These are phyloP conservation scores for Fusarium begoniae DNA, from an alignment of 2,329 filamentous ascomycete species.

Conservation along the genomic window DNA sequence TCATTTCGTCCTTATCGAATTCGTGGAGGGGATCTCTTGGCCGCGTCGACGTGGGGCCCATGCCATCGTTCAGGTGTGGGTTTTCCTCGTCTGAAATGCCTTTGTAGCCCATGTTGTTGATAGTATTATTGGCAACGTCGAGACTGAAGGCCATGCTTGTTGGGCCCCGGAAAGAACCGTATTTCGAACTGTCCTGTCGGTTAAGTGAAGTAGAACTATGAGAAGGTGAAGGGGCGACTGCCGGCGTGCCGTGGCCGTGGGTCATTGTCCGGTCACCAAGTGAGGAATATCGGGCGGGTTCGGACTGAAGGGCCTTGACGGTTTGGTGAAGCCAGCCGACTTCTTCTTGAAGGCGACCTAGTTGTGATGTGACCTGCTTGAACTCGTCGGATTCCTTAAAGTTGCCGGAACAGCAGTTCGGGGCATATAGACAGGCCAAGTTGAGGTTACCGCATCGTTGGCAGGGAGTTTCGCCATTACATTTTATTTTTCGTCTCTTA, in stretches of 20 bases:
- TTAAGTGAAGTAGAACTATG: constrained; percentile 51
- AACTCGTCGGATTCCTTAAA: constrained; percentile 96
- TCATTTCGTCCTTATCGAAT: constrained; percentile 79
- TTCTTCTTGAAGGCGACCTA: constrained; percentile 82
- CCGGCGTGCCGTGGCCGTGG: constrained; percentile 43
- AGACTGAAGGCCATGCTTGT: constrained; percentile 88
- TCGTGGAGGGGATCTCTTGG: constrained; percentile 79
- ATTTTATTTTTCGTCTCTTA: constrained; percentile 80
- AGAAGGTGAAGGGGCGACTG: constrained; percentile 54
- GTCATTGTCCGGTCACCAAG: constrained; percentile 55
- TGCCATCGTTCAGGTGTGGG: constrained; percentile 45
- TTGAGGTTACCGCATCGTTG: constrained; percentile 75
- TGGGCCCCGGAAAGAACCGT: constrained; percentile 79
- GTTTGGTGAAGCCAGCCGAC: constrained; percentile 80
- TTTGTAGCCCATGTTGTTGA: constrained; percentile 89
- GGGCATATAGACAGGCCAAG: constrained; percentile 71
- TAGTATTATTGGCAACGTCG: constrained; percentile 84
- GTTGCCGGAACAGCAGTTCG: constrained; percentile 75
- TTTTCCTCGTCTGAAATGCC: constrained; percentile 72
- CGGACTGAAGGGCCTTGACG: constrained; percentile 72
- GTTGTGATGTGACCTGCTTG: constrained; percentile 79
- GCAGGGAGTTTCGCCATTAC: constrained; percentile 75
- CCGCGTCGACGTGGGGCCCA: constrained; percentile 44
- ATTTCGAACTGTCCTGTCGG: constrained; percentile 59
- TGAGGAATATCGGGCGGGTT: constrained; percentile 56